Percentiles rank a stretch among this genome's conserved stretches.
These are phyloP conservation scores for Chlamydomonas sp. DNA, from an alignment of 139 green algal genomes.

Conservation along the genomic window DNA sequence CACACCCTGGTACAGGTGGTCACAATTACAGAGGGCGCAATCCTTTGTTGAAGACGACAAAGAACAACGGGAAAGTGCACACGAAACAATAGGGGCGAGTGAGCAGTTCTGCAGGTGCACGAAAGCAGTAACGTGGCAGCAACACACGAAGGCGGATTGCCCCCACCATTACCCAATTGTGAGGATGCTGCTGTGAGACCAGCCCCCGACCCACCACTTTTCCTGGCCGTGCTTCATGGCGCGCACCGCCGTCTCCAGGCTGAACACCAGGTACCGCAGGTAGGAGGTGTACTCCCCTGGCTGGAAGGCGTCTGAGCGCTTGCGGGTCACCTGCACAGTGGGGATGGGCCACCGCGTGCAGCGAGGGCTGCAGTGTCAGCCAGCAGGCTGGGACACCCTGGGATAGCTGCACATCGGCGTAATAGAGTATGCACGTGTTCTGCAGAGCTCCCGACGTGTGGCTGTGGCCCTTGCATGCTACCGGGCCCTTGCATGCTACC, in stretches of 20 bases:
- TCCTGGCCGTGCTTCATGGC: conserved; percentile 50
- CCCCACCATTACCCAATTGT: not conserved
- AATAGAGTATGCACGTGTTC: too few species aligned
- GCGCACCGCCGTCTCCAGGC: conserved; percentile 41
- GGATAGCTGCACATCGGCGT: too few species aligned
- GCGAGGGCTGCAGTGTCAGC: not conserved
- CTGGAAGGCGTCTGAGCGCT: conserved; percentile 42
- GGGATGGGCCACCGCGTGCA: not conserved
- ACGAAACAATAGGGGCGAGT: not conserved
- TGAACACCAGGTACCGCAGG: conserved; percentile 53
- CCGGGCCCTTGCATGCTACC: too few species aligned
- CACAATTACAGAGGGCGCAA: not conserved
- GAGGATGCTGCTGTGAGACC: too few species aligned
- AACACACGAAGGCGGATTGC: not conserved
- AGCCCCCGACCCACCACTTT: conserved; percentile 40
- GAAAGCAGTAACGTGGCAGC: not conserved
- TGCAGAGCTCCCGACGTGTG: too few species aligned
- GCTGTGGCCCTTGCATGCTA: too few species aligned
- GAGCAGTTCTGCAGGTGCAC: not conserved
- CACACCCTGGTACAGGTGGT: conserved; percentile 9
- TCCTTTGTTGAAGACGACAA: not conserved
- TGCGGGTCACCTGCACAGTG: conserved; percentile 44
- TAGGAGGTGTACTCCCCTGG: conserved; percentile 29
- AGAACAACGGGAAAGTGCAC: not conserved
- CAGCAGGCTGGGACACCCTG: not conserved